Conservation (phyloP, 768 basidiomycete genomes). For the Lyophyllum shimeji region DNA sequence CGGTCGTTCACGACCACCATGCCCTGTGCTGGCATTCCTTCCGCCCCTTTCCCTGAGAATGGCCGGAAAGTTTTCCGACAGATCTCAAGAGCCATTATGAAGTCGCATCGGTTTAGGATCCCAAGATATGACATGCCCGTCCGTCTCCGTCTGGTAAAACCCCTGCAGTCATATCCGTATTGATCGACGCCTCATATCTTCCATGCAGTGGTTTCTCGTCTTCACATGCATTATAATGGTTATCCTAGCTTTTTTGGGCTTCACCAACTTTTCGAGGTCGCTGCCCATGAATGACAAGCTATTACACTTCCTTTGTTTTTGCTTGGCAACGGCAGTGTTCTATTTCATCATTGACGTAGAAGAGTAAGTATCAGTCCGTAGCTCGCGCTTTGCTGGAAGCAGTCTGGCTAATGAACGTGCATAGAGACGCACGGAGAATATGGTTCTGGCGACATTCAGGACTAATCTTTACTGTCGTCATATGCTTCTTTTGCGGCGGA, state of each 20-base stretch:
- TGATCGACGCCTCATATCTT: constrained; percentile 3
- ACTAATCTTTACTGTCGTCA: constrained; percentile 63
- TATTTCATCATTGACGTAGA: constrained; percentile 89
- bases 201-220: constrained; percentile 75
- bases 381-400: neutral
- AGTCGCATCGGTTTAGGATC: constrained; percentile 60
- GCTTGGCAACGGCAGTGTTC: constrained; percentile 73
- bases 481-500: constrained; percentile 80
- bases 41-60: constrained; percentile 15
- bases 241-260: constrained; percentile 70
- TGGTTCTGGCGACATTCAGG: constrained; percentile 85
- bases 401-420: neutral
- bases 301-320: constrained; percentile 77
- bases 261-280: constrained; percentile 65
- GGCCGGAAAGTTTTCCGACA: constrained; percentile 39
- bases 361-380: constrained; percentile 53
- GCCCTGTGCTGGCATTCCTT: constrained; percentile 10
- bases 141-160: constrained; percentile 65
- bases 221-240: constrained; percentile 71
- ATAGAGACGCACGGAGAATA: constrained; percentile 72
- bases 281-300: constrained; percentile 79
- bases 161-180: constrained; percentile 13
- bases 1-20: constrained; percentile 4
- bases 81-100: constrained; percentile 64
- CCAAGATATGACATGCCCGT: constrained; percentile 71